Percentiles rank a stretch among this genome's conserved stretches.
phyloP scores from a whole-genome alignment of 2,329 filamentous ascomycete species.

The Curvularia eragrostidis region DNA sequence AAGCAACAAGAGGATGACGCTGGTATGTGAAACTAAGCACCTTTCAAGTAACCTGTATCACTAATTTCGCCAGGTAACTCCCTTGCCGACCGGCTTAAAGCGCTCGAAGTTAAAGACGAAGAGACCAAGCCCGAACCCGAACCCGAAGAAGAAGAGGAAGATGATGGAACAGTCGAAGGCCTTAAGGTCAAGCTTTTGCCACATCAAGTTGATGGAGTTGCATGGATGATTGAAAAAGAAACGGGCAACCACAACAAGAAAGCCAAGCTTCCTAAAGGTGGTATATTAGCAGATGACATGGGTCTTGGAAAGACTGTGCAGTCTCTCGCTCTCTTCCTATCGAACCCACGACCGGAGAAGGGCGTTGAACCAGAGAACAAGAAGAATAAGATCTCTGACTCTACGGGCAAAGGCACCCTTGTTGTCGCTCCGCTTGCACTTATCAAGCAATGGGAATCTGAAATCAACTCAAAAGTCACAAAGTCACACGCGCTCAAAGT shows the following conservation, averaged over 20 bases:
- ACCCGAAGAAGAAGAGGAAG: conserved; percentile 56
- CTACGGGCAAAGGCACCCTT: conserved; percentile 78
- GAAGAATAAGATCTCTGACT: conserved; percentile 72
- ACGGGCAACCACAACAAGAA: conserved; percentile 83
- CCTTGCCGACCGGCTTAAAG: conserved; percentile 54
- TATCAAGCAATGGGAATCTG: conserved; percentile 96
- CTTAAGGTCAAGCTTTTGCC: conserved; percentile 87
- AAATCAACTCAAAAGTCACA: conserved; percentile 83
- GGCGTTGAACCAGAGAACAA: conserved; percentile 55
- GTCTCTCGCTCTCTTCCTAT: conserved; percentile 85
- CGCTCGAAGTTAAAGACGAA: conserved; percentile 55
- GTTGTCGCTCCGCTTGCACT: conserved; percentile 92
- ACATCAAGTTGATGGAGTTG: conserved; percentile 91
- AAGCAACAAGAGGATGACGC: conserved; percentile 45
- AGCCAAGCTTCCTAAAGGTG: conserved; percentile 80
- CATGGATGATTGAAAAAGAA: conserved; percentile 95
- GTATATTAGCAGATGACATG: conserved; percentile 97
- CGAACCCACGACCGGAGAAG: conserved; percentile 71
- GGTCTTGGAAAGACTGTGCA: conserved; percentile 96
- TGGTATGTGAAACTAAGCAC: background rate
- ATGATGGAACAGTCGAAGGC: conserved; percentile 74
- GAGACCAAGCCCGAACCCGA: conserved; percentile 57
- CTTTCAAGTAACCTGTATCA: background rate
- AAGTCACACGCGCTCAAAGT: conserved; percentile 75
- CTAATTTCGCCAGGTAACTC: conserved; percentile 31